phyloP scores from a whole-genome alignment of 2,329 filamentous ascomycete genomes.

The Sordariomycetes sp. region DNA sequence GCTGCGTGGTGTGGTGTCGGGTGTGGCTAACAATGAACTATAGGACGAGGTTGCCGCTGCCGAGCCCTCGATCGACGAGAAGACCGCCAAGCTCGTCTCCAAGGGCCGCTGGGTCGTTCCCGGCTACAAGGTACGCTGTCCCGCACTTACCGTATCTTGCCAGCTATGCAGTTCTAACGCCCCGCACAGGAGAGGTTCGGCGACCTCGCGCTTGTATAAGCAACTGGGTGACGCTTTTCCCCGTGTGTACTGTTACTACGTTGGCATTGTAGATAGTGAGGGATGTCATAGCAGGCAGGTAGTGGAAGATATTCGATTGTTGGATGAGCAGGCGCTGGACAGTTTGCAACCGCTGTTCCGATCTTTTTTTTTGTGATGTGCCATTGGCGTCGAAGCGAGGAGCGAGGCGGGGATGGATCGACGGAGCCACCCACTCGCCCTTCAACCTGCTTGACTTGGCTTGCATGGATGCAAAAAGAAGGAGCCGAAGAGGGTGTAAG shows the following conservation, averaged over 20 bases:
- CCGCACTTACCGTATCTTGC: not conserved
- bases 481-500: not conserved
- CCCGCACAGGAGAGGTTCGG: constrained; percentile 84
- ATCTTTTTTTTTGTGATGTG: not conserved
- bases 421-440: not conserved
- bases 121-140: constrained; percentile 80
- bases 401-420: not conserved
- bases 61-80: constrained; percentile 94
- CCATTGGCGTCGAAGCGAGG: not conserved
- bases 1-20: constrained; percentile 9
- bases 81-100: constrained; percentile 85
- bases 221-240: constrained; percentile 22
- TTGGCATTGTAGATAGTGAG: constrained; percentile 56
- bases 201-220: constrained; percentile 88
- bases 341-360: not conserved
- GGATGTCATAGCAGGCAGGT: not conserved
- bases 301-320: not conserved
- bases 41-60: constrained; percentile 92
- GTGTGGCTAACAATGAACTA: constrained; percentile 8
- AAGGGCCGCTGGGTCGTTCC: constrained; percentile 98
- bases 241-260: constrained; percentile 37
- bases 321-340: not conserved
- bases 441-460: no score
- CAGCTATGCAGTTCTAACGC: constrained; percentile 27
- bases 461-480: no score